Conservation (phyloP, 192 early-diverging fungal species). For the Pilaira anomala region DNA sequence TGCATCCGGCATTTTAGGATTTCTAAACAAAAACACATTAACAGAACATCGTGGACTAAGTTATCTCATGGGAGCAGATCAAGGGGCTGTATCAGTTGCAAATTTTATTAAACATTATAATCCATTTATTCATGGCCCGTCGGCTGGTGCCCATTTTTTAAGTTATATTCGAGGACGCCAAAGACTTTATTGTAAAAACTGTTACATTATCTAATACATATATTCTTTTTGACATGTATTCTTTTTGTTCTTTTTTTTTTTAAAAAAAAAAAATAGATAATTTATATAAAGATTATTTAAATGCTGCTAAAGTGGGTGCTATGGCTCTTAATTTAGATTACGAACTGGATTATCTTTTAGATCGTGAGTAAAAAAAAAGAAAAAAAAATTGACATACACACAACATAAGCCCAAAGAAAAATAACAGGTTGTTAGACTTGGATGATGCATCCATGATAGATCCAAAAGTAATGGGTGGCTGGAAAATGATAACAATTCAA, state of each 20-base stretch:
- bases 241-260: not conserved
- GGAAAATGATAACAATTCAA: slow-evolving; percentile 25
- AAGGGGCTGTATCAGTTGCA: slow-evolving; percentile 34
- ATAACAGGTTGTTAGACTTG: not conserved
- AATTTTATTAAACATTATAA: slow-evolving; percentile 46
- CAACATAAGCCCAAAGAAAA: slow-evolving; percentile 17
- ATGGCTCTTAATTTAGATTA: slow-evolving; percentile 39
- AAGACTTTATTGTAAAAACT: not conserved
- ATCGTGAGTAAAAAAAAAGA: not conserved
- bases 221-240: not conserved
- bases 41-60: slow-evolving; percentile 47
- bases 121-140: slow-evolving; percentile 34
- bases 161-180: no score
- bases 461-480: not conserved
- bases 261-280: no score
- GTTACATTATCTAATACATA: not conserved
- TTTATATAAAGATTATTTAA: slow-evolving; percentile 25
- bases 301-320: slow-evolving; percentile 52
- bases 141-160: slow-evolving; percentile 35
- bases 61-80: slow-evolving; percentile 50
- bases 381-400: not conserved
- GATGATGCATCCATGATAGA: not conserved
- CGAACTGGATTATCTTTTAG: slow-evolving; percentile 44
- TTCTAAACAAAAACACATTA: slow-evolving; percentile 28
- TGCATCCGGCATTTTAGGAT: slow-evolving; percentile 13